Evolutionary conservation across 768 basidiomycete species (phyloP).

Genomic region (Pluteus cervinus): DNA sequence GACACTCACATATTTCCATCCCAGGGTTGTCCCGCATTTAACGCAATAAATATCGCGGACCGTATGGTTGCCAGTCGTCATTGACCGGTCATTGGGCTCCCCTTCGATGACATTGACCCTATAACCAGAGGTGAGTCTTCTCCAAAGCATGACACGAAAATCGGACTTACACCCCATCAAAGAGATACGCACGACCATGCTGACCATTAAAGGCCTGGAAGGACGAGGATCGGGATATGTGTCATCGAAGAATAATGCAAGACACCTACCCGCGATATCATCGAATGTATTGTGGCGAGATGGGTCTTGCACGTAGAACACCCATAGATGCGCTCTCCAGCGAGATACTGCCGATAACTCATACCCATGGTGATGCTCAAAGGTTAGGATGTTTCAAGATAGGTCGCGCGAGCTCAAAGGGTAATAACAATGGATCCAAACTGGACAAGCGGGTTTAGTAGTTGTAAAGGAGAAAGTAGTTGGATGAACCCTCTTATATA

Average conservation of each 20-base stretch:
- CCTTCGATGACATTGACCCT: constrained; percentile 93
- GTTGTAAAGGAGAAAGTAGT: no score
- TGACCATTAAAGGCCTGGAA: constrained; percentile 92
- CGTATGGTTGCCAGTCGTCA: constrained; percentile 96
- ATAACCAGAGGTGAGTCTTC: constrained; percentile 11
- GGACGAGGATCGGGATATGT: constrained; percentile 9
- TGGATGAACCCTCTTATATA: no score
- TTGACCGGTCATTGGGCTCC: constrained; percentile 83
- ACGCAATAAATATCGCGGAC: constrained; percentile 93
- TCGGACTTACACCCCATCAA: constrained; percentile 80
- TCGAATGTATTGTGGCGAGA: constrained; percentile 84
- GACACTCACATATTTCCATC: constrained; percentile 96
- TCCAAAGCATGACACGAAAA: constrained; percentile 1
- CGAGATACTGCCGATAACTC: constrained; percentile 83
- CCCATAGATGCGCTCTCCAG: constrained; percentile 82
- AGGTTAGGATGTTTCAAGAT: constrained; percentile 35
- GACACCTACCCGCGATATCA: constrained; percentile 76
- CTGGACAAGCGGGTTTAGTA: constrained; percentile 1
- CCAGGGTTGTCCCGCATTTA: constrained; percentile 82
- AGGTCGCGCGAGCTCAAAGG: constrained; percentile 11
- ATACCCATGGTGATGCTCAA: constrained; percentile 69
- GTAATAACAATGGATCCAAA: constrained; percentile 8
- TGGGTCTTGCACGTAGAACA: constrained; percentile 86
- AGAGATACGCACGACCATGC: constrained; percentile 92
- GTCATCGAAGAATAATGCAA: constrained; percentile 7